Evolutionary conservation across 164 flowering plant species (phyloP), one percentile per base, ranked within the genome.

Genomic region (Stephania japonica): DNA sequence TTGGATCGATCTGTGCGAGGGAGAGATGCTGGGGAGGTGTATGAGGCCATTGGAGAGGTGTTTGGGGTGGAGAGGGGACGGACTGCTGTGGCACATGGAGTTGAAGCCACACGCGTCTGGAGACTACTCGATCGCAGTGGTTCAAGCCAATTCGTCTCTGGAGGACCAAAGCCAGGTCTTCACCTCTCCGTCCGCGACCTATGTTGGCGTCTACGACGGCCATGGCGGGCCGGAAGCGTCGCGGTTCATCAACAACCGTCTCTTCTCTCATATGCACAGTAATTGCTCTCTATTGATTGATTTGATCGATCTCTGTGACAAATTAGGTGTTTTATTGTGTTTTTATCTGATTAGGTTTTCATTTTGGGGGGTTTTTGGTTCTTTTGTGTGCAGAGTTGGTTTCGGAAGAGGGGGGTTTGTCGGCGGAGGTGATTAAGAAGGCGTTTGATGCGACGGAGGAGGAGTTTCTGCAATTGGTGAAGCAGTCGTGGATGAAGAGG

Each of bases 151-250:
- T 47, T 76, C 85, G 1, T 75, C 70, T 4, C 81, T 87, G 0
- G 89, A 86, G 65, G 89, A 87, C 65, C 91, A 87, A 76, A 81
- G 86, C 26, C 91, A 87, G 72, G 89, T 86, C n/a, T 80, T 83
- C 68, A 80, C 87, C 21, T 80, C 83, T 13, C 86, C 87, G 10
- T 79, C 78, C 7, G 83, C 86, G 7, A 87, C 89, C 65, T 86
- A 81, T 38, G 78, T 87, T 23, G 91, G 91, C 24, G 88, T 87
- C 32, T 87, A 85, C 64, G 91, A 87, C 71, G 91, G 91, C 56
- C 91, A 87, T 56, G 91, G 91, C 41, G 91, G 91, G 4, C 88
- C 91, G 7, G 87, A 87, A 49, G 87, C 91, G 32, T 85, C 91
- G 44, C 77, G 87, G 42, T 87, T 87, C 70, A 82, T 87, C 70